These are phyloP conservation scores for Calonectria crousiana DNA, from an alignment of 2,329 filamentous ascomycete genomes.

Conservation along the genomic window DNA sequence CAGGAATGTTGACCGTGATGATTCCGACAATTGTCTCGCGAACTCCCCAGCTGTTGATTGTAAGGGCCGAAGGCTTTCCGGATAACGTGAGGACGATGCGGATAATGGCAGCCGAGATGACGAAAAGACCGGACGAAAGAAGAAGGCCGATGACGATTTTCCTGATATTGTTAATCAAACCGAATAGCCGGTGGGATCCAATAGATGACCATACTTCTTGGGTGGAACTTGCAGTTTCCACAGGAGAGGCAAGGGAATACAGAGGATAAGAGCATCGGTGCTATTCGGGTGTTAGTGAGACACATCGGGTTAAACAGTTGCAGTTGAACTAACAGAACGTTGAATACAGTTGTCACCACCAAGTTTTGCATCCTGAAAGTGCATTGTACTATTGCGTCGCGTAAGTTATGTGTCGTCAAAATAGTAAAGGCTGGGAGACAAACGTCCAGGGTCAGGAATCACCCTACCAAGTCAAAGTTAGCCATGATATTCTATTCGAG, in stretches of 20 bases:
- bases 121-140: conserved; percentile 43
- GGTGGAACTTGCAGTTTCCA: conserved; percentile 39
- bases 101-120: conserved; percentile 43
- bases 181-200: rapidly evolving
- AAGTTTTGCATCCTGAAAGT: conserved; percentile 35
- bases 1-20: conserved; percentile 50
- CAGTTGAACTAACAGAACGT: conserved; percentile 35
- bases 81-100: conserved; percentile 35
- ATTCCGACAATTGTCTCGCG: conserved; percentile 53
- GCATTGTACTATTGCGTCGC: conserved; percentile 17
- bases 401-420: background rate
- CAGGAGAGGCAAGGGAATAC: conserved; percentile 37
- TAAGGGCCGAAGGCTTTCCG: conserved; percentile 38
- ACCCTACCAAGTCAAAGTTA: conserved; percentile 26
- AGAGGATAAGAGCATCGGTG: conserved; percentile 33
- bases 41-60: conserved; percentile 43
- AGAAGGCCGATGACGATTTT: conserved; percentile 44
- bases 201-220: conserved; percentile 23
- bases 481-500: background rate
- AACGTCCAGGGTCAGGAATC: conserved; percentile 33
- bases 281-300: conserved; percentile 20
- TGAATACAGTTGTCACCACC: conserved; percentile 34
- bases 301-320: too few relatives aligned
- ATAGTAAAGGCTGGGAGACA: background rate
- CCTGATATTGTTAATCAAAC: conserved; percentile 3